Evolutionary conservation across 345 rosid species (phyloP).

Genomic region (Citrus unshiu): DNA sequence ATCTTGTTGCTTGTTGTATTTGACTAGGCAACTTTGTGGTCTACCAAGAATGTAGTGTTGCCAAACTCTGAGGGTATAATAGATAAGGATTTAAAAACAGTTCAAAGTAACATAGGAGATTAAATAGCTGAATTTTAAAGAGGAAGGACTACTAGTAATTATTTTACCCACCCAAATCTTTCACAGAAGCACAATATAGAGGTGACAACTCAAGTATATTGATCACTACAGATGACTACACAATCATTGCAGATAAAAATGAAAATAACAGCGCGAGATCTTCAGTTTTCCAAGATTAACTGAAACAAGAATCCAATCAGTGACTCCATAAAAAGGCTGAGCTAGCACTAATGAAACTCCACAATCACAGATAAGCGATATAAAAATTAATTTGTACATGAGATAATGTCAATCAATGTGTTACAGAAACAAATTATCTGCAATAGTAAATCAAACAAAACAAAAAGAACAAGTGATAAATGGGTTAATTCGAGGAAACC

Average conservation of each 20-base stretch:
- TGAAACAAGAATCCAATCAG: neutral
- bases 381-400: neutral
- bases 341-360: neutral
- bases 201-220: neutral
- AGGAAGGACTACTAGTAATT: neutral
- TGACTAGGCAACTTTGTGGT: neutral
- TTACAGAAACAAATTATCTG: no score
- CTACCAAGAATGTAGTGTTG: neutral
- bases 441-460: no score
- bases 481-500: no score
- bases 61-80: neutral
- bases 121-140: neutral
- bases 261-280: neutral
- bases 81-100: neutral
- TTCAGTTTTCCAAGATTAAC: neutral
- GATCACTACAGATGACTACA: neutral
- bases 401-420: neutral
- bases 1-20: neutral
- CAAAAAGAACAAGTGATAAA: no score
- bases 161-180: neutral
- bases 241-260: neutral
- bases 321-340: neutral
- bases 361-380: neutral
- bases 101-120: neutral
- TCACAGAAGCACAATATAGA: neutral